Base-by-base conservation (phyloP, 2,329 filamentous ascomycete species). In the Trichoderma afroharzianum region DNA sequence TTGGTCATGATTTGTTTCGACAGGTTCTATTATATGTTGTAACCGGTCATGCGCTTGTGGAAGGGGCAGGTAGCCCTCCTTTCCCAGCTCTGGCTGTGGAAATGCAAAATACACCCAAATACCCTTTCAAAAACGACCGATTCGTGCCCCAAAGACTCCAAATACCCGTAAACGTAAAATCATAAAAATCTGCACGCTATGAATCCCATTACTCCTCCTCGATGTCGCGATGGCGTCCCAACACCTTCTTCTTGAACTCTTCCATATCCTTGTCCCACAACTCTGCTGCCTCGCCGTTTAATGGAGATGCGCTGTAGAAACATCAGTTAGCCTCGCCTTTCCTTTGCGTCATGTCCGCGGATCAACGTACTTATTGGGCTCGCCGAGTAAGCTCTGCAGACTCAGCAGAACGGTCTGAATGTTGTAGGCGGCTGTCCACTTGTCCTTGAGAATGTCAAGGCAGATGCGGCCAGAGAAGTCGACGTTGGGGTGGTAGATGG, bases 401-500 rank as follows among this genome's bases (percentile, higher is more conserved):
- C 95, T 98, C 78, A 99, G 82, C 70, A 99, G 85, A 61, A 99
- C 93, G 61, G 92, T 97, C 82, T 97, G 93, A 73, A 97, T 94
- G 79, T 98, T 98, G 87, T 98, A 97, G 57, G 97, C 95, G 21
- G 96, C 94, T 72, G 94, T 97, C 96, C 96, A 99, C 85, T 98
- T 98, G 82, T 98, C 96, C 87, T 98, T 98, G 75, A 99, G 87
- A 76, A 99, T 99, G 79, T 99, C 97, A 73, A 99, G 87, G 82
- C 96, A 99, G 82, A 99, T 99, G 71, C 96, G 90, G 53, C 96
- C 96, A 4, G 93, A 95, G 85, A 99, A 98, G 84, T 99, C 96
- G 77, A 99, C 93, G 78, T 99, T 99, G 68, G 96, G 96, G 82
- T 99, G 96, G 86, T 98, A 99, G 83, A 99, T 98, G 47, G 96